A percentile compares a stretch with the other conserved stretches of the same genome.
Conservation (phyloP, 345 rosid species). For the Reutealis trisperma region DNA sequence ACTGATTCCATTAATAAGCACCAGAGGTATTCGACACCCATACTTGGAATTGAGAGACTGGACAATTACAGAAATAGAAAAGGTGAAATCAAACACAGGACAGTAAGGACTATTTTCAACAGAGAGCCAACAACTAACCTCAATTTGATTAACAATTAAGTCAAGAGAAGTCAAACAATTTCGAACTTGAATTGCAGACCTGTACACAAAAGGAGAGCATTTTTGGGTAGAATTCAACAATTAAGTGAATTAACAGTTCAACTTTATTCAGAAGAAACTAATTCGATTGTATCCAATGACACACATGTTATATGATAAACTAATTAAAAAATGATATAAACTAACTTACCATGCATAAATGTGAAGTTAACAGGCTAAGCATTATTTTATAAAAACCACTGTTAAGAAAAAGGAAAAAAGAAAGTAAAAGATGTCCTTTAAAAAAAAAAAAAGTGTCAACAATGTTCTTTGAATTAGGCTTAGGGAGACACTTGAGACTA, state of each 20-base stretch:
- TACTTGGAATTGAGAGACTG: conserved; percentile 57
- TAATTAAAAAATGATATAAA: neutral
- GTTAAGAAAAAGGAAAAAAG: neutral
- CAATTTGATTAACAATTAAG: conserved; percentile 45
- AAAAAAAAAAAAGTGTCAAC: neutral
- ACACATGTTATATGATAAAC: neutral
- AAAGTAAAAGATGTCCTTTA: no score
- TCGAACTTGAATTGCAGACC: conserved; percentile 49
- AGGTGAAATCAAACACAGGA: neutral
- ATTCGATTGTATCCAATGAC: no score
- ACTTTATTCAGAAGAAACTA: neutral
- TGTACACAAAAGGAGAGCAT: conserved; percentile 10
- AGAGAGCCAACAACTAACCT: conserved; percentile 34
- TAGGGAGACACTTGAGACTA: neutral
- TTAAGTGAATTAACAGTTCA: neutral
- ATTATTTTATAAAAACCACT: neutral
- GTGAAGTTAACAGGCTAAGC: neutral
- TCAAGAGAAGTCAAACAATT: conserved; percentile 49
- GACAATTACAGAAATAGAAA: conserved; percentile 17
- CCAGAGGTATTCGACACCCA: conserved; percentile 49
- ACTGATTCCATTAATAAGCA: conserved; percentile 41
- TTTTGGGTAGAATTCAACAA: neutral
- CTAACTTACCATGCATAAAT: neutral
- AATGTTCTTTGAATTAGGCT: neutral
- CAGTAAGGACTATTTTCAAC: neutral